Conservation (phyloP, 805 yeast species). For the Starmerella stellata region DNA sequence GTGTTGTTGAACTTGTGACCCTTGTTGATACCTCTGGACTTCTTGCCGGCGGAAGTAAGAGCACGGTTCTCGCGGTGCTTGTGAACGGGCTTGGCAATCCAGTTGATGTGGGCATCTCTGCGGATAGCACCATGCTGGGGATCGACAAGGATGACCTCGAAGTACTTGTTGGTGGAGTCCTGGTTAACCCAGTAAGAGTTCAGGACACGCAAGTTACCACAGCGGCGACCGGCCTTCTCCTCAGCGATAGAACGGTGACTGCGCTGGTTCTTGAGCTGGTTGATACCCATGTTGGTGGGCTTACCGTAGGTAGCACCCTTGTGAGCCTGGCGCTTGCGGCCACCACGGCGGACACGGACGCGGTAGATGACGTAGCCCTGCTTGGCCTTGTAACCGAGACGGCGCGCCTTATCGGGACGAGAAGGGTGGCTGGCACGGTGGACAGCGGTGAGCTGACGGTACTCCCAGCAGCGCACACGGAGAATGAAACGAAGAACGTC, state of each 20-base stretch:
- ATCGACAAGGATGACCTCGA: conserved; percentile 91
- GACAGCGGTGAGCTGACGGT: conserved; percentile 96
- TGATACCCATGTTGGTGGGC: conserved; percentile 99
- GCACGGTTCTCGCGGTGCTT: conserved; percentile 99
- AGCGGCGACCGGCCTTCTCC: conserved; percentile 98
- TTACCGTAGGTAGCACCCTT: conserved; percentile 99
- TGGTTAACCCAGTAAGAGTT: conserved; percentile 99
- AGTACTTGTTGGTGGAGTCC: conserved; percentile 99
- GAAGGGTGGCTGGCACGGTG: conserved; percentile 98
- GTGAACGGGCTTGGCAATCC: conserved; percentile 99
- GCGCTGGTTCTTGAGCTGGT: conserved; percentile 98
- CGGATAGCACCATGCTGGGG: conserved; percentile 98
- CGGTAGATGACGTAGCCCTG: conserved; percentile 98
- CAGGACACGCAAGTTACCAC: conserved; percentile 96
- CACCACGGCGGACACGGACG: conserved; percentile 98
- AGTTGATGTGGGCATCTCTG: conserved; percentile 97
- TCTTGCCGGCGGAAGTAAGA: conserved; percentile 94
- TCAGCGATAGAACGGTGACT: conserved; percentile 96
- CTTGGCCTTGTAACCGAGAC: conserved; percentile 99
- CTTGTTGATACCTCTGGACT: conserved; percentile 99
- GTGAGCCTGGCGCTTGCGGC: conserved; percentile 99
- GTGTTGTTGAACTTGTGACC: conserved; percentile 99
- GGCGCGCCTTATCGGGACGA: conserved; percentile 99
- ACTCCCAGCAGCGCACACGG: conserved; percentile 99
- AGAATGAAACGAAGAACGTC: conserved; percentile 96